Evolutionary conservation across 208 protist genomes (phyloP).

Genomic region (Leishmania aethiopica): DNA sequence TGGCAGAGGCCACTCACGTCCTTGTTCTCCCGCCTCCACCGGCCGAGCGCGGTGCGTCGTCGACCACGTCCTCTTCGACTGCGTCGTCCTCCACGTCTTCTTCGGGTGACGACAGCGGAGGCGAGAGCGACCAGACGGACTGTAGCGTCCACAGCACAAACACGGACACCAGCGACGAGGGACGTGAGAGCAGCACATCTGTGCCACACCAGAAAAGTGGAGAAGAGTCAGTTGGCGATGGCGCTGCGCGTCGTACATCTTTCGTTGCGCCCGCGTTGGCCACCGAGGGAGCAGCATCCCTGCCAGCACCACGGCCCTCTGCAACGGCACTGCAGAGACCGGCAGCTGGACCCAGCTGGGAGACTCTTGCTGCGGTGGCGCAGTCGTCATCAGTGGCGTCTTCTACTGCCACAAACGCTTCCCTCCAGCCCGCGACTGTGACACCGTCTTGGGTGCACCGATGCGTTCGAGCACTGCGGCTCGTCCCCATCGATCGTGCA

Average conservation of each 20-base stretch:
- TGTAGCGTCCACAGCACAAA: slow-evolving; percentile 11
- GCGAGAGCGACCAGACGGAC: background rate
- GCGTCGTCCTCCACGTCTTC: slow-evolving; percentile 24
- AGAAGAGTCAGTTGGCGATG: background rate
- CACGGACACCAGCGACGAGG: slow-evolving; percentile 11
- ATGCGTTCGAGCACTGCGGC: slow-evolving; percentile 33
- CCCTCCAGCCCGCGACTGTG: slow-evolving; percentile 2
- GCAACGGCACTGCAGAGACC: background rate
- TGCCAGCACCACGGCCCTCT: background rate
- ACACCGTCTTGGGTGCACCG: slow-evolving; percentile 28
- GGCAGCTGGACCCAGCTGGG: background rate
- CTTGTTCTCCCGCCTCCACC: slow-evolving; percentile 23
- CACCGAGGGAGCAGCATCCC: background rate
- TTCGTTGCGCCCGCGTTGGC: background rate
- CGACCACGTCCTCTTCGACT: slow-evolving; percentile 13
- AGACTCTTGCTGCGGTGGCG: background rate
- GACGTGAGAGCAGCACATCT: background rate
- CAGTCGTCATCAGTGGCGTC: background rate
- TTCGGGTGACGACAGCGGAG: slow-evolving; percentile 5
- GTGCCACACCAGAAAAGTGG: background rate
- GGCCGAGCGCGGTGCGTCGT: background rate
- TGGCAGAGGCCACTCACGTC: slow-evolving; percentile 66
- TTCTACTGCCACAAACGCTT: background rate
- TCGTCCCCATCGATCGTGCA: slow-evolving; percentile 15
- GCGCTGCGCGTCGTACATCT: background rate